Conservation (phyloP, 1,284 basidiomycete species). For the Sanghuangporus sanghuang region DNA sequence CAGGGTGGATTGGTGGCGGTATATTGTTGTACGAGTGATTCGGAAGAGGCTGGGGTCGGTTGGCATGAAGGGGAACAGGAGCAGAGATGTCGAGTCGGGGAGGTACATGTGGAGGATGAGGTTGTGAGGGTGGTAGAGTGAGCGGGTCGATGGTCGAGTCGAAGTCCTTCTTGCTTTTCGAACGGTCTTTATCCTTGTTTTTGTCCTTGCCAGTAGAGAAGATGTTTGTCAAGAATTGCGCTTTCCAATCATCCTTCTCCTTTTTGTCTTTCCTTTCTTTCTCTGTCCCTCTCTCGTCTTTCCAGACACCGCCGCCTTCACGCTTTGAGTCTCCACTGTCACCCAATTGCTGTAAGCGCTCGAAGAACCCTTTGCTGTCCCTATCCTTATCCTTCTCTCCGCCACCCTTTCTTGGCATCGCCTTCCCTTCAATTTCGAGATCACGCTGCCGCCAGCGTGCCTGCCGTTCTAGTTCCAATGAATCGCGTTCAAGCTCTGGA, state of each 20-base stretch:
- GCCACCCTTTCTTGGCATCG: background rate
- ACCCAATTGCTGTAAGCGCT: conserved; percentile 6
- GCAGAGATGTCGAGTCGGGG: background rate
- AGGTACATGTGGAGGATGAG: background rate
- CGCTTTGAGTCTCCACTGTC: conserved; percentile 1
- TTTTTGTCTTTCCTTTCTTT: conserved; percentile 35
- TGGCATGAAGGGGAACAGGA: background rate
- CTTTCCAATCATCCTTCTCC: conserved; percentile 26
- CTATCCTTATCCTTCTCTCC: background rate
- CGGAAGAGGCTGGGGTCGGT: background rate
- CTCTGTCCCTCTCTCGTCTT: conserved; percentile 18
- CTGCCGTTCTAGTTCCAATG: background rate
- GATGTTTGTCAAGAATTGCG: conserved; percentile 41
- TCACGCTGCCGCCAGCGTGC: conserved; percentile 10
- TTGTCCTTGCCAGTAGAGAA: conserved; percentile 33
- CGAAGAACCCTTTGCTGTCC: conserved; percentile 3
- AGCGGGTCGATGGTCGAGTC: background rate
- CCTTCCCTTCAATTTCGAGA: conserved; percentile 5
- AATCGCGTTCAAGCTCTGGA: background rate
- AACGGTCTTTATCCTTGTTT: conserved; percentile 26
- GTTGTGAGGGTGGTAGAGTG: background rate
- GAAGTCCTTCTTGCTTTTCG: background rate
- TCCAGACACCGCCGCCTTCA: conserved; percentile 21
- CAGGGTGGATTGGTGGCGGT: background rate
- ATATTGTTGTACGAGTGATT: background rate